Conservation (phyloP, 371 early-diverging fungal species). For the Mortierella sp. region DNA sequence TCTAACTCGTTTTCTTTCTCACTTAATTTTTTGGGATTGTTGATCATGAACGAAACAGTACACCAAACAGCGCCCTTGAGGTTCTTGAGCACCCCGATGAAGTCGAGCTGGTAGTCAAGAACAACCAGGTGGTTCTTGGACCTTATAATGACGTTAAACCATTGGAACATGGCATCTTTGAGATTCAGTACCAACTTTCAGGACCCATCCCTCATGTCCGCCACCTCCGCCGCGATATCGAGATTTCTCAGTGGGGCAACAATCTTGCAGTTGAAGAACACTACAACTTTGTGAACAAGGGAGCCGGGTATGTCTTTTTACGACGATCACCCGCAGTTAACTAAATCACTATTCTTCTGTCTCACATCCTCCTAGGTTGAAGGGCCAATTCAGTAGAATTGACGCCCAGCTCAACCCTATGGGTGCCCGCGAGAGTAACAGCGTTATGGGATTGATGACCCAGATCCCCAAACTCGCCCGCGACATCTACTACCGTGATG, state of each 20-base stretch:
- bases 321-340: background rate
- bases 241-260: slow-evolving; percentile 90
- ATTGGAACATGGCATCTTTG: slow-evolving; percentile 59
- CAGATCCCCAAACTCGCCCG: slow-evolving; percentile 76
- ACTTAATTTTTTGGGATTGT: no score
- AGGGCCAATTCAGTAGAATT: slow-evolving; percentile 81
- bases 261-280: slow-evolving; percentile 89
- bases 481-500: slow-evolving; percentile 91
- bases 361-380: slow-evolving; percentile 64
- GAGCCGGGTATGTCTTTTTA: slow-evolving; percentile 74
- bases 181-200: slow-evolving; percentile 79
- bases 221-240: slow-evolving; percentile 76
- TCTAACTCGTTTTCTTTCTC: no score
- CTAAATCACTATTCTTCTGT: background rate
- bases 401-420: slow-evolving; percentile 67
- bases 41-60: slow-evolving; percentile 8
- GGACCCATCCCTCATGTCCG: slow-evolving; percentile 77
- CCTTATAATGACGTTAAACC: slow-evolving; percentile 69
- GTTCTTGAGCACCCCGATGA: slow-evolving; percentile 32
- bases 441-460: slow-evolving; percentile 62
- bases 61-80: slow-evolving; percentile 28
- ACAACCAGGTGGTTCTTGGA: slow-evolving; percentile 81
- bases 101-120: slow-evolving; percentile 56
- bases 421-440: slow-evolving; percentile 70
- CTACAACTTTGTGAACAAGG: slow-evolving; percentile 83